Evolutionary conservation across 106 monocot genomes (phyloP), one percentile per base, ranked within the genome.

Genomic region (Acanthochlamys bracteata): DNA sequence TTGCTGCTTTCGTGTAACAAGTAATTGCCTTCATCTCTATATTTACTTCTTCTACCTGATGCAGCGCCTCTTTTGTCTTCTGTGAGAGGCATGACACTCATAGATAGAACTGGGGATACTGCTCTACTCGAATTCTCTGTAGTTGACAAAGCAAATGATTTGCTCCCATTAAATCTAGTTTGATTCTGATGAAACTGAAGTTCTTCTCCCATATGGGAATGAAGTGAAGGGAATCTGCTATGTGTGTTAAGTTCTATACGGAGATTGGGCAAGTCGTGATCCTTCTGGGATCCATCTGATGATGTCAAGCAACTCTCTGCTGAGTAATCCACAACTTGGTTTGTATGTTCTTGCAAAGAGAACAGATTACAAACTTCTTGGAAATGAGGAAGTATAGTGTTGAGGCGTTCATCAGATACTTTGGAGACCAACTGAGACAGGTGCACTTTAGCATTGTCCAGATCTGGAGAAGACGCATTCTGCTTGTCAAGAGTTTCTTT

Each of bases 291-390:
- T 40, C 74, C 86, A 52, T 93, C 85, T 42, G 78, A 75, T 45
- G 89, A 80, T 26, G 93, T 89, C 68, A 94, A 69, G 73, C 89
- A 94, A 61, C 93, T 94, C 43, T 94, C 83, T 7, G 79, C 73
- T 27, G 89, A 89, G 61, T 83, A 83, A 47, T 84, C 87, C 20
- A 57, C 75, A 61, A 75, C 24, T 43, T 83, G 85, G 39, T 51
- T 19, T 66, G 63, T 47, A 22, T 80, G 71, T 14, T 55, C 53
- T 69, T 69, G 71, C 52, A 81, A 42, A 4, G 60, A 52, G 7
- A 78, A 70, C 7, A 70, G 52, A 25, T 57, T 59, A 26, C 71
- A 14, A 55, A 63, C 66, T 45, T 89, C 84, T 39, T 71, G 66
- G 39, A 68, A 51, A 22, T 66, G 70, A 39, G 68, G 60, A 45